Conservation (phyloP, 78 protist genomes). For the Guillardia theta region DNA sequence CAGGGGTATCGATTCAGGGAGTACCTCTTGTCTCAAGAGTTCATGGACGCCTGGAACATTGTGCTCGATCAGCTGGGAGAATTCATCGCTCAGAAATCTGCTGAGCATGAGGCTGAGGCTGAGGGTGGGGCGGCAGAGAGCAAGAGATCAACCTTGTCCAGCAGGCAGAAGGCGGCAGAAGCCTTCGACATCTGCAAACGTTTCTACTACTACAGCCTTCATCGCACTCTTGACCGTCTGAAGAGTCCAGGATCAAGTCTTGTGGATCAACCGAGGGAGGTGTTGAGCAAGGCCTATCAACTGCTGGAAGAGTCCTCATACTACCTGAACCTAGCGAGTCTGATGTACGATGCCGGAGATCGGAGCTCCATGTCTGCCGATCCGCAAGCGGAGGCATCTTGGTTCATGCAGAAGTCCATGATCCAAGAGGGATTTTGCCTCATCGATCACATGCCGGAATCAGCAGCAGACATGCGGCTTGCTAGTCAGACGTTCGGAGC, state of each 20-base stretch:
- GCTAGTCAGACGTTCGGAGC: not conserved
- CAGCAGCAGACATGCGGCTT: not conserved
- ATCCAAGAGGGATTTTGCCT: not conserved
- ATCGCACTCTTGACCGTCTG: not conserved
- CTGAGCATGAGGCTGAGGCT: not conserved
- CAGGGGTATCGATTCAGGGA: not conserved
- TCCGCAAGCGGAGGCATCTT: not conserved
- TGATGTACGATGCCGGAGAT: not conserved
- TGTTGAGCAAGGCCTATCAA: no score
- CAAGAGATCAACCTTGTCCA: not conserved
- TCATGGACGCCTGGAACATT: not conserved
- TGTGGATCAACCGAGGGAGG: no score
- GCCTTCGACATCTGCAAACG: not conserved
- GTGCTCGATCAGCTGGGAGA: not conserved
- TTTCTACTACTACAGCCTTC: slow-evolving; percentile 7
- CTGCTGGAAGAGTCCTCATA: not conserved
- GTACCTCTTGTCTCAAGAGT: not conserved
- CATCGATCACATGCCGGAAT: not conserved
- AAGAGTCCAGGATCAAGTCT: no score
- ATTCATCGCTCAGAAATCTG: not conserved
- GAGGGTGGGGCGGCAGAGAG: not conserved
- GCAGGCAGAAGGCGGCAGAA: not conserved
- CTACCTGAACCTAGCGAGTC: not conserved
- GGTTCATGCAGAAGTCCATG: not conserved
- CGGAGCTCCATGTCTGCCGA: not conserved